Base-by-base conservation (phyloP, 2,329 filamentous ascomycete species). In the Zymoseptoria ardabiliae region DNA sequence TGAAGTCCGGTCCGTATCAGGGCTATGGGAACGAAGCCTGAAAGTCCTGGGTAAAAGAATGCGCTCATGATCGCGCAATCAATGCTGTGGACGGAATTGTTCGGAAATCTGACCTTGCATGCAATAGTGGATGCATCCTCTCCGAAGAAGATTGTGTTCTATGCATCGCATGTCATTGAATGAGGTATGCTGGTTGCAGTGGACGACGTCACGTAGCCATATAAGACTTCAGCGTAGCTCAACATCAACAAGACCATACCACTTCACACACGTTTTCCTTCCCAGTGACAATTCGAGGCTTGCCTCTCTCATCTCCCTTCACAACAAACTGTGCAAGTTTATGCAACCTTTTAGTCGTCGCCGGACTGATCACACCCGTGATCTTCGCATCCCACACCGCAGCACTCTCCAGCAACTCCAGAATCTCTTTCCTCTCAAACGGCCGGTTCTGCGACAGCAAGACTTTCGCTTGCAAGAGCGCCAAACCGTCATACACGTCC, bases 401-500 rank as follows among this genome's bases (percentile, higher is more conserved):
- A 11, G 64, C 54, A 21, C 56, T 41, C 55, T 64, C 61, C 23
- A 66, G 51, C n/a, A 55, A 28, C 1, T 22, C 21, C 25, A 66
- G 20, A 5, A 63, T 54, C 17, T 51, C 55, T 30, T 59, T 55
- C 25, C 62, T 57, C 28, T 60, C 55, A 10, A 13, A 57, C 25
- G 64, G 56, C 10, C 57, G 56, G 17, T 58, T 60, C 22, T 57
- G 60, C 10, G 58, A 35, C 17, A 62, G 48, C 19, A 66, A 50
- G 2, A 54, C 53, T 49, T 65, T 65, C 6, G 61, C 62, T 22
- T 61, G 59, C 28, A 67, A 45, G 58, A 64, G 62, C 28, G 49
- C 64, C 21, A 67, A 48, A 19, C 59, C 60, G 41, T 65, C 64
- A 49, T 57, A 63, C 9, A 67, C 28, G 22, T 67, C 63, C 11